Evolutionary conservation across 2,329 filamentous ascomycete species (phyloP).

Genomic region (Allantophomopsis cytisporea): DNA sequence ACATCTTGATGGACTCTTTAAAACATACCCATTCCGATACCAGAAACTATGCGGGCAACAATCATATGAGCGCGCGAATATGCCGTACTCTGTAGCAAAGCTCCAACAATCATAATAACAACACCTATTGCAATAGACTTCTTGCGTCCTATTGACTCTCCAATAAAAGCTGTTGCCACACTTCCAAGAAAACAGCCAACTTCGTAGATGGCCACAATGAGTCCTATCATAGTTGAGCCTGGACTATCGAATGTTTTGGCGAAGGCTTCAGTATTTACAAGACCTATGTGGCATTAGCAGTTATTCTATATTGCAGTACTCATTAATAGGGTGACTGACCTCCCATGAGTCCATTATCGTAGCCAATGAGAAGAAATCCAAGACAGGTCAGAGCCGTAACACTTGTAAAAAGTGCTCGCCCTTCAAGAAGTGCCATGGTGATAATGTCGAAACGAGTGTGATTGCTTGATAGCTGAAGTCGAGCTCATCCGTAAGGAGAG

Average conservation of each 20-base stretch:
- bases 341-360: conserved; percentile 30
- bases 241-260: conserved; percentile 25
- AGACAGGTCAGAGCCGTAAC: conserved; percentile 30
- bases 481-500: too few relatives aligned
- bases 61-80: conserved; percentile 35
- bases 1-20: not conserved
- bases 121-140: conserved; percentile 38
- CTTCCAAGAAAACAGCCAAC: conserved; percentile 35
- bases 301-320: not conserved
- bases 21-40: conserved; percentile 28
- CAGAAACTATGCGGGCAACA: conserved; percentile 28
- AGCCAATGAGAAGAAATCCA: conserved; percentile 34
- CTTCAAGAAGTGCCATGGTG: not conserved
- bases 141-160: conserved; percentile 38
- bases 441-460: not conserved
- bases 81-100: conserved; percentile 22
- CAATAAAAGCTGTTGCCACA: conserved; percentile 26
- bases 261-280: conserved; percentile 22
- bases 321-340: conserved; percentile 10
- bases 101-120: conserved; percentile 40
- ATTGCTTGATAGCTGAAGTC: too few relatives aligned
- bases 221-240: conserved; percentile 24
- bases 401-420: conserved; percentile 21
- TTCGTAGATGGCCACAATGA: conserved; percentile 30
- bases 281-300: conserved; percentile 5